These are phyloP conservation scores for Triglochin maritima DNA, from an alignment of 106 monocot genomes.

Conservation along the genomic window DNA sequence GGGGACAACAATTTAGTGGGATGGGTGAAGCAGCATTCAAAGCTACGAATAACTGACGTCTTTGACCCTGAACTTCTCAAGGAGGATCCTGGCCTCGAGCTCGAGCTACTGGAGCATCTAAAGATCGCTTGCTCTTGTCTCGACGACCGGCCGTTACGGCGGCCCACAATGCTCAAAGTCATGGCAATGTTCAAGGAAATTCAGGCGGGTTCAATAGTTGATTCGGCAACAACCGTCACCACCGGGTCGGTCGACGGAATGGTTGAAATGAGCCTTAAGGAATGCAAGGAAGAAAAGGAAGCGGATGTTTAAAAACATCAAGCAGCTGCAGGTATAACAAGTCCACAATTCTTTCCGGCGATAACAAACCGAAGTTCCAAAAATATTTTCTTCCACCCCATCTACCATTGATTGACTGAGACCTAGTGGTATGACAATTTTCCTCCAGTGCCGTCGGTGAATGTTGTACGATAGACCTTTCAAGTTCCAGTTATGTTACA, in stretches of 20 bases:
- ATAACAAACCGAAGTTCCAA: too few species aligned
- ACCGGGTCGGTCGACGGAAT: constrained; percentile 12
- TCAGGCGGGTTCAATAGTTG: constrained; percentile 51
- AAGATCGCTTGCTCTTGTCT: constrained; percentile 80
- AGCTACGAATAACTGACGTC: constrained; percentile 44
- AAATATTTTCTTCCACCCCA: too few species aligned
- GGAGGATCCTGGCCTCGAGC: constrained; percentile 51
- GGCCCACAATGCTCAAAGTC: constrained; percentile 81
- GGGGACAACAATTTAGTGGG: constrained; percentile 83
- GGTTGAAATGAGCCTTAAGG: constrained; percentile 52
- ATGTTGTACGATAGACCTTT: too few species aligned
- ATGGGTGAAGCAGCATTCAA: constrained; percentile 84
- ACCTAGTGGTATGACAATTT: too few species aligned
- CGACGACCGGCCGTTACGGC: constrained; percentile 50
- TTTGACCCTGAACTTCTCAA: constrained; percentile 56
- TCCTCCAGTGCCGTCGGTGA: too few species aligned
- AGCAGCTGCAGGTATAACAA: too few species aligned
- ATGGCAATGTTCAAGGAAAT: constrained; percentile 98
- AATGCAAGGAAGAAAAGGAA: constrained; percentile 48
- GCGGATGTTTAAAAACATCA: neutral
- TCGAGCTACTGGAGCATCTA: constrained; percentile 73
- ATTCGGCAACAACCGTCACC: neutral
- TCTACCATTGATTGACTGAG: too few species aligned
- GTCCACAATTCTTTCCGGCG: too few species aligned
- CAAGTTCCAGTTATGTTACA: too few species aligned